Conservation (phyloP, 345 rosid species). For the Pugionium dolabratum region DNA sequence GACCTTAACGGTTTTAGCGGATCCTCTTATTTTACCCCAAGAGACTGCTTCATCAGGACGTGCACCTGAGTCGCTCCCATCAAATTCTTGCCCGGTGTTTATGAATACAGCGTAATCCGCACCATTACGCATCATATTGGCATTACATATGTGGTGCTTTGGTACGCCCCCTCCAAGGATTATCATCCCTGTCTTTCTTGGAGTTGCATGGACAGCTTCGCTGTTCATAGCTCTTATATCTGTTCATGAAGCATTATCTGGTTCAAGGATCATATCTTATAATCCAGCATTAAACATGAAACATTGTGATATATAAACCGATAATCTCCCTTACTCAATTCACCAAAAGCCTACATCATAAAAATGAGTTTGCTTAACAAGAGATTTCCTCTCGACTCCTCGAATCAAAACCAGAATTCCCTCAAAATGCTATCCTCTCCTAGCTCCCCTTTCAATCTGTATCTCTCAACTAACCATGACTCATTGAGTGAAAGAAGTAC, state of each 20-base stretch:
- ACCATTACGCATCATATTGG: slow-evolving; percentile 97
- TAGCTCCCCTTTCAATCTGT: neutral
- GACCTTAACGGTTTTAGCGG: slow-evolving; percentile 90
- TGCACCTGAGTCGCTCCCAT: slow-evolving; percentile 98
- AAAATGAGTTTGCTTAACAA: neutral
- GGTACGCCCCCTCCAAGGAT: slow-evolving; percentile 93
- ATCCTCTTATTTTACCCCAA: slow-evolving; percentile 86
- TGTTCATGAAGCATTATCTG: slow-evolving; percentile 35
- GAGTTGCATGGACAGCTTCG: slow-evolving; percentile 80
- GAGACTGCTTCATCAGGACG: slow-evolving; percentile 94
- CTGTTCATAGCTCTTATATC: slow-evolving; percentile 82
- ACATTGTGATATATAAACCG: neutral
- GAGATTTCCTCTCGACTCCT: neutral
- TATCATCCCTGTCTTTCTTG: slow-evolving; percentile 83
- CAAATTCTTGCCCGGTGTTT: slow-evolving; percentile 92
- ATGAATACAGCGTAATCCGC: slow-evolving; percentile 88
- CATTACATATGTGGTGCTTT: slow-evolving; percentile 96
- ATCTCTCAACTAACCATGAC: neutral
- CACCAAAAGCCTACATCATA: slow-evolving; percentile 8
- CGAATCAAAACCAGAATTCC: slow-evolving; percentile 4
- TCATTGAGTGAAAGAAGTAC: slow-evolving; percentile 33
- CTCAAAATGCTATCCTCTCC: neutral
- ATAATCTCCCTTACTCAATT: neutral
- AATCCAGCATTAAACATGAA: neutral
- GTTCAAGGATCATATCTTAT: neutral